These are phyloP conservation scores for Kodamaea neixiangensis DNA, from an alignment of 805 yeast species.

Conservation along the genomic window DNA sequence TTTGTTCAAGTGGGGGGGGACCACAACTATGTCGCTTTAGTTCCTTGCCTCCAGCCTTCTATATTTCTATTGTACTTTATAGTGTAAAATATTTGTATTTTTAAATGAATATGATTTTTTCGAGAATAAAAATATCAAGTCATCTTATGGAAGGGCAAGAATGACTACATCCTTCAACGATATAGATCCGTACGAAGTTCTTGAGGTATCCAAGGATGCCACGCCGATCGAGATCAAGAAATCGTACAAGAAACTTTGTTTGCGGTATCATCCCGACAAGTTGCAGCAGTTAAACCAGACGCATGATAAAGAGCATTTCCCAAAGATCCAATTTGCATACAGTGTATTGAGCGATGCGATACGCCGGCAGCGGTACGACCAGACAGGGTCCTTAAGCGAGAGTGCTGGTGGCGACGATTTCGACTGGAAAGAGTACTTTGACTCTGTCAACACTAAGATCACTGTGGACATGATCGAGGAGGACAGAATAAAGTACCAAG, in stretches of 20 bases:
- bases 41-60: neutral
- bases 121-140: neutral
- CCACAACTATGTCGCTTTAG: too few relatives aligned
- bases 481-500: slow-evolving; percentile 66
- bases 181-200: slow-evolving; percentile 61
- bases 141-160: neutral
- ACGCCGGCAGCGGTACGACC: slow-evolving; percentile 60
- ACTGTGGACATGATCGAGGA: slow-evolving; percentile 67
- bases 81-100: slow-evolving; percentile 7
- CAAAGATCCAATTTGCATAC: slow-evolving; percentile 74
- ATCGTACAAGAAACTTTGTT: slow-evolving; percentile 35
- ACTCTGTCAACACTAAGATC: slow-evolving; percentile 48
- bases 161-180: slow-evolving; percentile 40
- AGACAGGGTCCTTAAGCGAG: slow-evolving; percentile 62
- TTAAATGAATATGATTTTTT: slow-evolving; percentile 1
- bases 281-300: slow-evolving; percentile 20
- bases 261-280: slow-evolving; percentile 31
- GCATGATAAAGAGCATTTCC: slow-evolving; percentile 45
- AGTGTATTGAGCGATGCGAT: slow-evolving; percentile 61
- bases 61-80: slow-evolving; percentile 4
- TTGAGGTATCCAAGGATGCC: slow-evolving; percentile 43
- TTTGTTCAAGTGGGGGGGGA: too few relatives aligned
- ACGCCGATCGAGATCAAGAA: slow-evolving; percentile 61
- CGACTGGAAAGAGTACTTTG: slow-evolving; percentile 62
- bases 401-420: slow-evolving; percentile 37